Base-by-base conservation (phyloP, 2,329 filamentous ascomycete species). In the Ophiostoma sp. region DNA sequence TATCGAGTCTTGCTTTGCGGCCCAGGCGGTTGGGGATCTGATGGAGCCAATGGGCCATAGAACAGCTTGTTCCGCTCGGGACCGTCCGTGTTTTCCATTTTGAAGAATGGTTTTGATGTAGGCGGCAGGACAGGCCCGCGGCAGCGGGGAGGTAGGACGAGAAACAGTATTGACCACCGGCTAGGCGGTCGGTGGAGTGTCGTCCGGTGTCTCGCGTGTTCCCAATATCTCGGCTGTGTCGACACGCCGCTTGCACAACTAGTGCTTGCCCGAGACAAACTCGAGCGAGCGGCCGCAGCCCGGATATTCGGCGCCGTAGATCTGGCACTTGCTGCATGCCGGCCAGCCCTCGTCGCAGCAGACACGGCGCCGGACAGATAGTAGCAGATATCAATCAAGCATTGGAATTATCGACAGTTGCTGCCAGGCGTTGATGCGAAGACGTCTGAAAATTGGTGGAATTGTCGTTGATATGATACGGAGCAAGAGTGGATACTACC, bases 321-420 rank as follows among this genome's bases (percentile, higher is more conserved):
- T 75, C 78, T 67, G 73, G 72, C 79, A 81, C 66, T 69, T 81
- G 38, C 73, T 74, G 67, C 79, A 80, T 67, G 73, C 75, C 11
- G 81, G 81, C 11, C 76, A 77, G 36, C 71, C 74, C 73, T 82
- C 77, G 72, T 84, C 81, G 70, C 82, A 83, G 75, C 81, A 79
- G 69, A 80, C 76, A 64, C 77, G 77, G 67, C 79, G 76, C 73
- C 76, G 78, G 69, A 78, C 76, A 73, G 79, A 80, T 52, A 80
- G 74, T 67, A 75, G 75, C 27, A 27, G 27, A 2, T 27, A 27
- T 27, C 27, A 27, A 27, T 27, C 27, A 27, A 27, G 27, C 55
- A 60, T 60, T 16, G 2, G 18, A 27, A 27, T 4, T 27, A 27
- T 27, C 27, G 2, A 27, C 27, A 27, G 27, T 27, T 27, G 27